phyloP scores from a whole-genome alignment of 495 filamentous ascomycete species.

The Tricharina praecox region DNA sequence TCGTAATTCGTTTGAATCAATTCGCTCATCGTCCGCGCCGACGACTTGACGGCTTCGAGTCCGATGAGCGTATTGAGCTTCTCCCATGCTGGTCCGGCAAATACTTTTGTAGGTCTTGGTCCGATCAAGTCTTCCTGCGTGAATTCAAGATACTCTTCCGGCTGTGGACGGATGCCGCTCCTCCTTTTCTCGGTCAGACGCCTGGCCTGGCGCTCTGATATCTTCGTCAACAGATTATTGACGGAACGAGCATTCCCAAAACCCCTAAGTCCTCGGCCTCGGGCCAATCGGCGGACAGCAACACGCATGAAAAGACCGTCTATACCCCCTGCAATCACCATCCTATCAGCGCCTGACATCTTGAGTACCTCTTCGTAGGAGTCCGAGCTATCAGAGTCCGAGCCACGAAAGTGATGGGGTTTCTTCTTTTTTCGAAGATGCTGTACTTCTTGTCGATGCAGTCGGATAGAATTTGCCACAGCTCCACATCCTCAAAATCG shows the following conservation, averaged over 20 bases:
- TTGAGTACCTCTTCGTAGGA: too few relatives aligned
- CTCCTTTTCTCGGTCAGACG: conserved; percentile 33
- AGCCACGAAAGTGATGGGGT: too few relatives aligned
- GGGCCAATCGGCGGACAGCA: conserved; percentile 37
- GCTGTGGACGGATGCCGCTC: conserved; percentile 17
- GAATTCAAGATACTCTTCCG: conserved; percentile 30
- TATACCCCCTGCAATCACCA: conserved; percentile 39
- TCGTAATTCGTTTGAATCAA: conserved; percentile 38
- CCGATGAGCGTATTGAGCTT: conserved; percentile 41
- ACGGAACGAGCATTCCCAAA: conserved; percentile 51
- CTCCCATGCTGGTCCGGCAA: conserved; percentile 35
- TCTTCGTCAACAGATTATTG: conserved; percentile 35
- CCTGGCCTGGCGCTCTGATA: conserved; percentile 39
- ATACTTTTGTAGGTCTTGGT: conserved; percentile 38
- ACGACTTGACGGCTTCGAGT: conserved; percentile 39
- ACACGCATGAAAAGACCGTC: conserved; percentile 43
- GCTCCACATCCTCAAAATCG: conserved; percentile 52
- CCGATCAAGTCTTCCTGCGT: conserved; percentile 43
- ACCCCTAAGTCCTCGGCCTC: conserved; percentile 36
- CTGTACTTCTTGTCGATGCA: conserved; percentile 36
- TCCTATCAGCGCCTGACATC: conserved; percentile 27
- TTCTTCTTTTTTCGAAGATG: too few relatives aligned
- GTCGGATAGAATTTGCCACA: conserved; percentile 38
- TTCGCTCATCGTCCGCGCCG: conserved; percentile 34
- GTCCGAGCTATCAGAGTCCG: too few relatives aligned